A percentile compares a stretch with the other conserved stretches of the same genome.
Conservation (phyloP, 306 rosid genomes). For the Acacia acuminata region DNA sequence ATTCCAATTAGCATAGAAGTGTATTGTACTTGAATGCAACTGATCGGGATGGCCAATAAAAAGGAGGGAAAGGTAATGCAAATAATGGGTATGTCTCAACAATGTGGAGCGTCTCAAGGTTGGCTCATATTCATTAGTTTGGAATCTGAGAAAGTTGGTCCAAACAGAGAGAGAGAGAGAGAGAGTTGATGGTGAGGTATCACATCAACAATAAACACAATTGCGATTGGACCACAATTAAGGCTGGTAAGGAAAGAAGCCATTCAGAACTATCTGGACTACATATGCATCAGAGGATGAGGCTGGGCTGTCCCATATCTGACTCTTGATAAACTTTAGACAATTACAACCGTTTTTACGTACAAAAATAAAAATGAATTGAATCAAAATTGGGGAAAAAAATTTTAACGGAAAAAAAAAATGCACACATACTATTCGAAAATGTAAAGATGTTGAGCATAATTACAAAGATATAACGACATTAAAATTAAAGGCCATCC, state of each 20-base stretch:
- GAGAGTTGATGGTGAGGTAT: too few relatives aligned
- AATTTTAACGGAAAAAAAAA: not conserved
- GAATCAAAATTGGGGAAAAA: not conserved
- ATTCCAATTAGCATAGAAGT: not conserved
- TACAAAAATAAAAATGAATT: not conserved
- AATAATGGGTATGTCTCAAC: not conserved
- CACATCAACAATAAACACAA: too few relatives aligned
- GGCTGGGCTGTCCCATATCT: not conserved
- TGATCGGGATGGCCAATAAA: too few relatives aligned
- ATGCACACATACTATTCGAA: not conserved
- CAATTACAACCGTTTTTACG: not conserved
- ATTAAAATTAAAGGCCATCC: not conserved
- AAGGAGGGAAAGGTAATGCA: too few relatives aligned
- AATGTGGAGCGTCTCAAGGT: not conserved
- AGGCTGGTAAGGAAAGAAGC: too few relatives aligned
- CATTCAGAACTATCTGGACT: not conserved
- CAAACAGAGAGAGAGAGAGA: too few relatives aligned
- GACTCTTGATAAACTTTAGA: not conserved
- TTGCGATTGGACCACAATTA: too few relatives aligned
- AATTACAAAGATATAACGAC: not conserved
- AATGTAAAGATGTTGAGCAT: not conserved
- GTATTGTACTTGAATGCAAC: not conserved
- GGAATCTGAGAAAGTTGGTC: not conserved
- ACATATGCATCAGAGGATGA: not conserved
- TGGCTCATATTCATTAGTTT: not conserved